Base-by-base conservation (phyloP, 768 basidiomycete genomes). In the Gymnopilus dilepis region DNA sequence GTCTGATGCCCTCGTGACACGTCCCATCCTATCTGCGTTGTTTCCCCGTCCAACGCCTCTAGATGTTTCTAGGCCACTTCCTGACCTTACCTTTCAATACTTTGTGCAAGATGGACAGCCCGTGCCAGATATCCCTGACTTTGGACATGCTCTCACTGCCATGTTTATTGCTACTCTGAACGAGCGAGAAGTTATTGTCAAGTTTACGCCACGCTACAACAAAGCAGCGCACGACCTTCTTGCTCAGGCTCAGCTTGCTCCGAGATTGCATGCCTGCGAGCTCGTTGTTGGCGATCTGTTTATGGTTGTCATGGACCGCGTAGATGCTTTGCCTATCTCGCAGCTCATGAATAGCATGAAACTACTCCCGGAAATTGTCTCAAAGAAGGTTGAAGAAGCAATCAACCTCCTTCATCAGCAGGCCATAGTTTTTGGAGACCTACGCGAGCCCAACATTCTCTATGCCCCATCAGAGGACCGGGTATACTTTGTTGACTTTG, bases 361-460 rank as follows among this genome's bases (percentile, higher is more conserved):
- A 9, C 58, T 58, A 30, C 9, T 66, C 52, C 56, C 54, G 41
- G n/a, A 34, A 8, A 33, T 62, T 37, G 59, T 67, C 53, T 42
- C 28, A 6, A 34, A 54, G 43, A 43, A 61, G 31, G 66, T 69
- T 19, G 30, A 53, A 15, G 12, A 55, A 5, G 67, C 66, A 15
- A 47, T 70, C 33, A 26, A 31, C 17, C 43, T 65, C 37, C 58
- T 70, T 40, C 65, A 70, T 45, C 43, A 17, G 42, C 12, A 65
- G 7, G 33, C 61, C 38, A 61, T 74, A 19, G 74, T 73, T 21
- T 73, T 71, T 60, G 74, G 69, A 8, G 72, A 74, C 57, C 65
- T 76, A 42, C 64, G 70, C 13, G 42, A 51, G 12, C 59, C 67
- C 40, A 71, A 73, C 56, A 67, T 72, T 37, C 45, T 75, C 56